Evolutionary conservation across 2,329 filamentous ascomycete genomes (phyloP).

Genomic region (Neoscytalidium dimidiatum): DNA sequence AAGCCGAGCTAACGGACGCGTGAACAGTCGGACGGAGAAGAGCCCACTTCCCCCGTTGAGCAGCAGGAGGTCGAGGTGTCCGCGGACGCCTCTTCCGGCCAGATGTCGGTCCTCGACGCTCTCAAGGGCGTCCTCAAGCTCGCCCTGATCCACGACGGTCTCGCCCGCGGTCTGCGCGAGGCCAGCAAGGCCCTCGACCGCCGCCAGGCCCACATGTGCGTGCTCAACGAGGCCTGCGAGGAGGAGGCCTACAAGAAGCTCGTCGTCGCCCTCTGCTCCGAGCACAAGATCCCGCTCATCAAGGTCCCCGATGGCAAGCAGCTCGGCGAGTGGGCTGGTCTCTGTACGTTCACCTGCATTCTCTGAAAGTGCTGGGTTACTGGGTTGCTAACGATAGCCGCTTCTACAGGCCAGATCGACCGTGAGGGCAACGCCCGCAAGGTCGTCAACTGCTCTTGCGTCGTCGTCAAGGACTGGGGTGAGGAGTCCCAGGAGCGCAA

Average conservation of each 20-base stretch:
- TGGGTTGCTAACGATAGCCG: constrained; percentile 20
- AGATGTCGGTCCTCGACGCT: constrained; percentile 97
- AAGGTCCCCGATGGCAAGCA: constrained; percentile 99
- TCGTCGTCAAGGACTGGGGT: constrained; percentile 99
- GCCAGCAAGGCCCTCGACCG: constrained; percentile 98
- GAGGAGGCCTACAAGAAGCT: constrained; percentile 99
- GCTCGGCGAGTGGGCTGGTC: constrained; percentile 98
- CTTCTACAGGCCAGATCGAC: constrained; percentile 81
- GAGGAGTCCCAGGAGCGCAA: constrained; percentile 99
- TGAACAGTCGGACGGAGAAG: constrained; percentile 98
- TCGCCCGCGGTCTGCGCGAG: constrained; percentile 96
- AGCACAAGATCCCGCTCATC: constrained; percentile 99
- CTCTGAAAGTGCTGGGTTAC: neutral
- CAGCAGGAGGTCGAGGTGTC: constrained; percentile 91
- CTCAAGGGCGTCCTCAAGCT: constrained; percentile 99
- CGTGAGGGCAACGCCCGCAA: constrained; percentile 99
- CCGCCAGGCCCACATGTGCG: constrained; percentile 99
- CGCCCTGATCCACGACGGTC: constrained; percentile 98
- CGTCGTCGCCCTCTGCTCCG: constrained; percentile 95
- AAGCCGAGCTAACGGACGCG: neutral
- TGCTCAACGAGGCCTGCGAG: constrained; percentile 99
- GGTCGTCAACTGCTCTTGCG: constrained; percentile 99
- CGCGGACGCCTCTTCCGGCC: constrained; percentile 84
- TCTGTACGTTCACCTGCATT: constrained; percentile 71
- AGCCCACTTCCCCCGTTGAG: constrained; percentile 81